Percentiles rank a stretch among this genome's conserved stretches.
phyloP scores from a whole-genome alignment of 768 basidiomycete species.

The Rhizopogon rudus region DNA sequence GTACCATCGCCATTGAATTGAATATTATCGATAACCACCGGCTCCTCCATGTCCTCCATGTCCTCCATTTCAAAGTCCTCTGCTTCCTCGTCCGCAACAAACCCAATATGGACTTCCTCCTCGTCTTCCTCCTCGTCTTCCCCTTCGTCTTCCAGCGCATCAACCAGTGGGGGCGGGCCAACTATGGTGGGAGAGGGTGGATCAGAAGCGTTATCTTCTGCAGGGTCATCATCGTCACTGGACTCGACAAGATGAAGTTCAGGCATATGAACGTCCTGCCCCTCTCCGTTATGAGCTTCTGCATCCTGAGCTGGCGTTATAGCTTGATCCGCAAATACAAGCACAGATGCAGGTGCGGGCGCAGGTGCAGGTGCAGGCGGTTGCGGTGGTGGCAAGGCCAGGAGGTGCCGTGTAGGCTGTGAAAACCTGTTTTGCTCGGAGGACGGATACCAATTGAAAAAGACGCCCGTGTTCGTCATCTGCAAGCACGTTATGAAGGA shows the following conservation, averaged over 20 bases:
- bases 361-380: not conserved
- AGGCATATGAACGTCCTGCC: not conserved
- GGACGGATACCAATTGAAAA: constrained; percentile 40
- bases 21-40: constrained; percentile 1
- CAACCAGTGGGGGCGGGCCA: not conserved
- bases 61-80: constrained; percentile 4
- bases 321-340: not conserved
- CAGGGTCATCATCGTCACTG: not conserved
- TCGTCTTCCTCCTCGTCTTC: constrained; percentile 4
- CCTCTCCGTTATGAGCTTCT: not conserved
- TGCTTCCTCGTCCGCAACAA: constrained; percentile 3
- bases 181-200: not conserved
- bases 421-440: not conserved
- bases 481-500: constrained; percentile 45
- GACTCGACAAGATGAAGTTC: not conserved
- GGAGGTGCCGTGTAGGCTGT: not conserved
- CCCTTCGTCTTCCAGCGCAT: not conserved
- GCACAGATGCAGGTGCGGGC: not conserved
- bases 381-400: not conserved
- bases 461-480: constrained; percentile 49
- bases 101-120: not conserved
- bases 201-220: not conserved
- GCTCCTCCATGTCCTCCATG: constrained; percentile 8
- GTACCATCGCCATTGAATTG: constrained; percentile 2
- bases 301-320: not conserved